Base-by-base conservation (phyloP, 768 basidiomycete genomes). In the Tephrocybe sp. region DNA sequence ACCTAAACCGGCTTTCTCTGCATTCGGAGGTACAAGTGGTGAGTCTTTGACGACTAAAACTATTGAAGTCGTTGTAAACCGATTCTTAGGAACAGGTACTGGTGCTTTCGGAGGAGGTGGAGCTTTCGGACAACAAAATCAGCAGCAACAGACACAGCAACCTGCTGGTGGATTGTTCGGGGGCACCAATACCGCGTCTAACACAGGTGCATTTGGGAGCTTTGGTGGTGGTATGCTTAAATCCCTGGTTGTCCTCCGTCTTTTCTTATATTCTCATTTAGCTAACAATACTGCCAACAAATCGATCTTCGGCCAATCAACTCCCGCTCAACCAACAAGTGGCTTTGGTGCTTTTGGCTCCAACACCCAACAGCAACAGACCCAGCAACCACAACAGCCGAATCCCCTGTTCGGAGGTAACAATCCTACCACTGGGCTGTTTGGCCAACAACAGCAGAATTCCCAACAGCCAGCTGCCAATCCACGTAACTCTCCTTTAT, bases 301-400 rank as follows among this genome's bases (percentile, higher is more conserved):
- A 61, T 67, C 57, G 36, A 60, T 80, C 21, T 83, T 83, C 47
- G 78, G 80, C 24, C 55, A 56, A 30, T 43, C 74, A 19, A 43
- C 71, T 8, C 54, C 76, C 10, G 56, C 61, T 37, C 76, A 81
- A 50, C 70, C 76, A 27, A 55, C 67, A 24, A 64, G 67, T 16
- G 64, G 65, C 19, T 75, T 74, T 47, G 71, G 73, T n/a, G 63
- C 64, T 8, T 72, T 74, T 29, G 73, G 70, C 13, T 22, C 44
- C 36, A 34, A 34, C 15, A 54, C 59, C 47, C 61, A 65, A 30
- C 69, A 63, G 56, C 68, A 66, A 41, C 67, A 67, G 44, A 46
- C 34, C 15, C 70, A 72, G 49, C 74, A 66, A 45, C 68, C 64
- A 27, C 66, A 59, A 23, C 62, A 58, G 42, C 12, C 57, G 21